Evolutionary conservation across 345 rosid genomes (phyloP), one percentile per base, ranked within the genome.

Genomic region (Gossypium sturtianum): DNA sequence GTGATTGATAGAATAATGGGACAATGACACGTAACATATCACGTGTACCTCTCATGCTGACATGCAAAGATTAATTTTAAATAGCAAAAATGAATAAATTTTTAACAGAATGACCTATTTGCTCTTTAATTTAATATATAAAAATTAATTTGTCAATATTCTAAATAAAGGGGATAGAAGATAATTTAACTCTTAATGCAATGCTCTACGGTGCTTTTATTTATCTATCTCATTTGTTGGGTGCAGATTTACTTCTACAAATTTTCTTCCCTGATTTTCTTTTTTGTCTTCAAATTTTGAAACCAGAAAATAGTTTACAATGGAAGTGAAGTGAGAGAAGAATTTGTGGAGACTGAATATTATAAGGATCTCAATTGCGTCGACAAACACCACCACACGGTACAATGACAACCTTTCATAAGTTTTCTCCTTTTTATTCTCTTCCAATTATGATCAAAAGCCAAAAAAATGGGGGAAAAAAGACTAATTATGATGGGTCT

Each of bases 341-440:
- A 90, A 47, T 90, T 86, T 72, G 78, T 80, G 66, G 92, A 88
- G 82, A 90, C 95, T 1, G 89, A 87, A 41, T 88, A 88, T 41
- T 90, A 90, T 77, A 73, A 79, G 54, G 92, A 86, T 82, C 95
- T 90, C 71, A 81, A 78, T 71, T 22, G 85, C 79, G 38, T 87
- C 53, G 89, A 83, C 85, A 88, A 88, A 81, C 87, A 85, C 7
- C 94, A 90, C 75, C 94, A 90, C 81, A 83, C 77, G 82, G 92
- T 88, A 85, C 16, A 3, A 9, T 11, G 9, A 22, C 41, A 34
- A 34, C 41, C 41, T 34, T 34, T 34, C 41, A 34, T 34, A 34
- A 16, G 0, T 12, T 43, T 41, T 9, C 13, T 5, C n/a, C 15
- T 16, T 43, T 5, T 16, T 13, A 17, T 44, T 19, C 53, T 29